Base-by-base conservation (phyloP, 1,284 basidiomycete species). In the Marasmius fiardii region DNA sequence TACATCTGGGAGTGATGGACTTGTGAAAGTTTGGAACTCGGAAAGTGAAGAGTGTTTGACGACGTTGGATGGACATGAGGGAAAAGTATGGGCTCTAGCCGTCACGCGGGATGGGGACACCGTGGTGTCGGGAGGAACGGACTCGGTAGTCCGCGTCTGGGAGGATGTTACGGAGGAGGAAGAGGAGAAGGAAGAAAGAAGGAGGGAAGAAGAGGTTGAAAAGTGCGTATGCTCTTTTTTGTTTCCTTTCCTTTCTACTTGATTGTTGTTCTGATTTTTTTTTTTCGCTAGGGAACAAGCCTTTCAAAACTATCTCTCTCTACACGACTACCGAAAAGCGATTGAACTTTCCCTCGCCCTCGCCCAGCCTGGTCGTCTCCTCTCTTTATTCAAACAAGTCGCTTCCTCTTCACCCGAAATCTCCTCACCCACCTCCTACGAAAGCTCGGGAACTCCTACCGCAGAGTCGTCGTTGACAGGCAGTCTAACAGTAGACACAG, bases 11-110 rank as follows among this genome's bases (percentile, higher is more conserved):
- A 93, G 93, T 12, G 97, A 99, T 69, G 97, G 97, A 3, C 74
- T 99, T 39, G 89, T 98, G 59, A 99, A 98, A 74, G 63, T 99
- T 24, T 99, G 97, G 97, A 95, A 92, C 68, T 81, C 97, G 54
- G 81, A 83, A 60, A 88, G 92, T 52, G 96, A 99, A 67, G 86
- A 91, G 63, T 97, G 93, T 68, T 77, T 85, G 3, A 77, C 86
- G 14, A 99, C 96, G 7, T 75, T 99, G 68, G 97, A 99, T 71
- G 95, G 95, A 63, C 95, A 98, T 65, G 93, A 98, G 68, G 95
- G 95, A 65, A 97, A 95, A 81, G 93, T 90, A n/a, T 99, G 95
- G 97, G 93, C 93, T 0, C 78, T 98, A 7, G 86, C 91, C 10
- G 74, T 95, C 24, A 89, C 85, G 62, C 71, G 77, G 3, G 87